Evolutionary conservation across 176 grass and related monocot species (phyloP), one percentile per base, ranked within the genome.

Genomic region (Bromus sterilis): DNA sequence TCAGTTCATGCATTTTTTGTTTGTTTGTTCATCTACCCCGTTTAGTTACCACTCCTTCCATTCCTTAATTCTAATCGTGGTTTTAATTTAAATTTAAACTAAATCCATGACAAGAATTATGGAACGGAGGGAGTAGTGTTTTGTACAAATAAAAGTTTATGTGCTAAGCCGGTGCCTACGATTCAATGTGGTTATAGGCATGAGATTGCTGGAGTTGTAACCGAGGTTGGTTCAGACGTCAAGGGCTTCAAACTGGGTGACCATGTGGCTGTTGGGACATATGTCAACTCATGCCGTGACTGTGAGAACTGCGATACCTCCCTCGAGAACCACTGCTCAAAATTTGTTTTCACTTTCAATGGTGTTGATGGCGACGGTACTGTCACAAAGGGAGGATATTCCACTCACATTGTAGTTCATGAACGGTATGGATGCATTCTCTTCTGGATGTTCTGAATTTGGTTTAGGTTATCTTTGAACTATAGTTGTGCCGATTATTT

Each of bases 341-440:
- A 90, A 25, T 0, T 2, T 26, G 44, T 82, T 43, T 58, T 6
- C 13, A 97, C 94, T 72, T 97, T 82, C 43, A 94, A 97, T 23
- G 4, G 29, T 4, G 62, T 94, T 42, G 94, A 97, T 74, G 80
- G 86, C 6, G 89, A 97, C 49, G 94, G 91, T 12, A 78, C 85
- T 41, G 76, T 94, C 21, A 97, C 94, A 24, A 94, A 80, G 78
- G 91, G 94, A 40, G 91, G 94, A 65, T 97, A 94, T 84, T 97
- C 94, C 26, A 97, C 21, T 66, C 84, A 90, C 66, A 94, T 92
- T 40, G 87, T 94, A 33, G 94, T 94, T 32, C 71, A 70, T 67
- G 80, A 97, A 56, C 88, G 94, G 94, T 90, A 89, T 68, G 71
- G 4, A 3, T 82, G 5, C 31, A 57, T 26, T 58, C 33, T 15